Conservation (phyloP, 1,284 basidiomycete species). For the Boletus semigastroideus region DNA sequence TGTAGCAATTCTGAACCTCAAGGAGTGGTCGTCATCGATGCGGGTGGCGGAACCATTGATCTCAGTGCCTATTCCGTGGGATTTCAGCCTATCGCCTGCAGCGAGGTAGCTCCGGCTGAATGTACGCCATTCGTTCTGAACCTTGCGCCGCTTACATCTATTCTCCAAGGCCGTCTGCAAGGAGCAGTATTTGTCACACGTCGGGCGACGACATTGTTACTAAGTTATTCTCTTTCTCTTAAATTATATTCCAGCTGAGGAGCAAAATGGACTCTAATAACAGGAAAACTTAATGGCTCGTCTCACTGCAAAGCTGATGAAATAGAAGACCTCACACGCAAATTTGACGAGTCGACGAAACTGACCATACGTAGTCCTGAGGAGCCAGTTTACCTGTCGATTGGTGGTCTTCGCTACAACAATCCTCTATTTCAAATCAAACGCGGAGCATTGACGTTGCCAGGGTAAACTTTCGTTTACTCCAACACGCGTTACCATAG, state of each 20-base stretch:
- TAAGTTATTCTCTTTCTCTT: neutral
- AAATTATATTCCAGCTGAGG: neutral
- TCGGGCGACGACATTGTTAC: neutral
- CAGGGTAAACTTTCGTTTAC: neutral
- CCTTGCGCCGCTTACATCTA: no score
- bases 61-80: conserved; percentile 42
- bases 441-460: neutral
- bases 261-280: neutral
- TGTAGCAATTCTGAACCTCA: neutral
- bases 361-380: neutral
- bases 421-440: neutral
- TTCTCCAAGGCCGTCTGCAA: neutral
- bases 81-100: conserved; percentile 4
- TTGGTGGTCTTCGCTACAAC: neutral
- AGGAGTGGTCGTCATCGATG: neutral
- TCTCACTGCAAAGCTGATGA: neutral
- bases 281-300: conserved; percentile 3
- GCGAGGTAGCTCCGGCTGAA: neutral
- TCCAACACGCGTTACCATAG: no score
- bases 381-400: neutral
- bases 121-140: no score
- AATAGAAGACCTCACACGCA: neutral
- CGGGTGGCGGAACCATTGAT: conserved; percentile 37
- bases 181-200: neutral
- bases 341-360: neutral